These are phyloP conservation scores for Amauroascus niger DNA, from an alignment of 2,329 filamentous ascomycete genomes.

Conservation along the genomic window DNA sequence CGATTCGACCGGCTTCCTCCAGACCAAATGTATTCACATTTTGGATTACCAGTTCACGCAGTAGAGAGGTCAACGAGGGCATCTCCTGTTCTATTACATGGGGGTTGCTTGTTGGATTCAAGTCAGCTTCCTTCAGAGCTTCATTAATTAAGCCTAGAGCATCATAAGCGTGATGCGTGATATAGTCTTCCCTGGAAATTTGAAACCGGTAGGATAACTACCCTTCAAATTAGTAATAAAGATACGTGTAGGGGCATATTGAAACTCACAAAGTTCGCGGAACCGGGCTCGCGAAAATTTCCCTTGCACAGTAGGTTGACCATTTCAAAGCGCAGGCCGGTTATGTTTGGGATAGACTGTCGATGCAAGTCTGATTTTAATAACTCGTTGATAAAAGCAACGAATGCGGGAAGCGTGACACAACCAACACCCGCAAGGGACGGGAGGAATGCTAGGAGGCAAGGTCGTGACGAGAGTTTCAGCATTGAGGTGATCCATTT, in stretches of 20 bases:
- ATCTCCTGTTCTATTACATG: constrained; percentile 3
- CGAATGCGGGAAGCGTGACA: constrained; percentile 34
- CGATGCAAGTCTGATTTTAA: constrained; percentile 16
- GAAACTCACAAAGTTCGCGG: constrained; percentile 24
- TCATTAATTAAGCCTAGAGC: constrained; percentile 29
- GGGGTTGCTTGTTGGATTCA: neutral
- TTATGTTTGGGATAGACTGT: constrained; percentile 12
- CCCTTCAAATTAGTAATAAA: neutral
- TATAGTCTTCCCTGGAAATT: constrained; percentile 33
- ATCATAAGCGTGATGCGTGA: constrained; percentile 28
- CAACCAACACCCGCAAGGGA: constrained; percentile 39
- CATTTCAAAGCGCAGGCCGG: constrained; percentile 9
- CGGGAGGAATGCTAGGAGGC: constrained; percentile 28
- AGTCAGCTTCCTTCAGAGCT: constrained; percentile 19
- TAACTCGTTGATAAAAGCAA: constrained; percentile 30
- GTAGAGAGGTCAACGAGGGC: constrained; percentile 24
- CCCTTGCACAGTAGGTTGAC: constrained; percentile 1
- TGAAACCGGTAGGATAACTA: constrained; percentile 35
- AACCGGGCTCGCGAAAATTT: constrained; percentile 9
- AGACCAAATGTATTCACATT: constrained; percentile 24
- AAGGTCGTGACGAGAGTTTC: constrained; percentile 27
- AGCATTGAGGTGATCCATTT: constrained; percentile 36
- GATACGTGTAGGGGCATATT: neutral
- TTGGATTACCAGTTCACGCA: constrained; percentile 29
- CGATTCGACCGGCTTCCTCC: constrained; percentile 25